Percentiles rank a stretch among this genome's conserved stretches.
These are phyloP conservation scores for Chrysoporthe deuterocubensis DNA, from an alignment of 2,329 filamentous ascomycete genomes.

Conservation along the genomic window DNA sequence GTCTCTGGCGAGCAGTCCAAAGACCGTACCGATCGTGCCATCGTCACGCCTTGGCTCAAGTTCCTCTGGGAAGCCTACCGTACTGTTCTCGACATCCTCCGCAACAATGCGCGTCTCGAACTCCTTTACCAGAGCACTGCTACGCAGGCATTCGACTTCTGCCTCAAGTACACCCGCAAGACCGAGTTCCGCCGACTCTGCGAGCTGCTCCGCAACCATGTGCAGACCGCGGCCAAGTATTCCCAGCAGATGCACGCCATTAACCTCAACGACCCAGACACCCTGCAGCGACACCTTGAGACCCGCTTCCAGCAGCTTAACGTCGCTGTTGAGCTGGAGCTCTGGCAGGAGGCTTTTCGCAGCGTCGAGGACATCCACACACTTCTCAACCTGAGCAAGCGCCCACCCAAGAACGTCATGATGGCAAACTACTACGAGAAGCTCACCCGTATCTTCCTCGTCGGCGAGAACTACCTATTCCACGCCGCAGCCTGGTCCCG, in stretches of 20 bases:
- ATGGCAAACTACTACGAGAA: slow-evolving; percentile 99
- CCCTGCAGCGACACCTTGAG: slow-evolving; percentile 93
- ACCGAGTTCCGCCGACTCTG: slow-evolving; percentile 98
- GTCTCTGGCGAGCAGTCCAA: slow-evolving; percentile 97
- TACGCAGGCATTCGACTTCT: slow-evolving; percentile 98
- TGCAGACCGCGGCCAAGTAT: slow-evolving; percentile 99
- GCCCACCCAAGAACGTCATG: slow-evolving; percentile 98
- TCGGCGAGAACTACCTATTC: slow-evolving; percentile 99
- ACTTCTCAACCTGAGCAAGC: slow-evolving; percentile 95
- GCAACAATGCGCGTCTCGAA: slow-evolving; percentile 98
- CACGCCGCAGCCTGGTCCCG: slow-evolving; percentile 96
- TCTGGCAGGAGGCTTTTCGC: slow-evolving; percentile 99
- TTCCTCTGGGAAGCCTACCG: slow-evolving; percentile 99
- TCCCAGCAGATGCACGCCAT: slow-evolving; percentile 99
- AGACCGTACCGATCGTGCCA: slow-evolving; percentile 95
- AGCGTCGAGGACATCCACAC: slow-evolving; percentile 99
- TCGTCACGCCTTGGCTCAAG: slow-evolving; percentile 98
- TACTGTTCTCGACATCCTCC: slow-evolving; percentile 95
- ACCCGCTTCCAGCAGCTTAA: slow-evolving; percentile 99
- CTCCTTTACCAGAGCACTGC: slow-evolving; percentile 98
- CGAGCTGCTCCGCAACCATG: slow-evolving; percentile 96
- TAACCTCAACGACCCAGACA: slow-evolving; percentile 97
- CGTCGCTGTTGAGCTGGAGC: slow-evolving; percentile 93
- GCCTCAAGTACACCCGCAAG: slow-evolving; percentile 96
- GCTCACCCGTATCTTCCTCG: slow-evolving; percentile 96